Evolutionary conservation across 371 early-diverging fungal genomes (phyloP).

Genomic region (Lichtheimia corymbifera): DNA sequence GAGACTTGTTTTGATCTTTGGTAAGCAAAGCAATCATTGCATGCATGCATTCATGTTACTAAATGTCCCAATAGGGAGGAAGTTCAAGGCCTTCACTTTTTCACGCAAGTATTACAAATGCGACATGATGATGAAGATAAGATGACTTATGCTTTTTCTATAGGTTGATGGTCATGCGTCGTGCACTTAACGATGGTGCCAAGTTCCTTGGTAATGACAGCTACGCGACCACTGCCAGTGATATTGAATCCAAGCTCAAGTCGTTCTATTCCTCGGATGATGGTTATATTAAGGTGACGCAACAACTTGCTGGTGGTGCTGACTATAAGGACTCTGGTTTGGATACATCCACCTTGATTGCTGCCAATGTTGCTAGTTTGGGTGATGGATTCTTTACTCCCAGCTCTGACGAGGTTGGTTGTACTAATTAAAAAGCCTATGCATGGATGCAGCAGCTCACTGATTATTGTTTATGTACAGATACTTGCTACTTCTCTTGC

Average conservation of each 20-base stretch:
- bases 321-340: slow-evolving; percentile 41
- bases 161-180: slow-evolving; percentile 56
- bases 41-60: background rate
- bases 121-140: too few relatives aligned
- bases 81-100: slow-evolving; percentile 61
- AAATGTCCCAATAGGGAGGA: slow-evolving; percentile 59
- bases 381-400: slow-evolving; percentile 41
- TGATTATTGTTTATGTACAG: slow-evolving; percentile 8
- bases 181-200: slow-evolving; percentile 38
- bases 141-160: background rate
- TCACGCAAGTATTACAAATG: slow-evolving; percentile 42
- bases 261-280: slow-evolving; percentile 43
- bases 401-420: slow-evolving; percentile 36
- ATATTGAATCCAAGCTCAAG: slow-evolving; percentile 36
- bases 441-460: background rate
- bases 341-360: slow-evolving; percentile 68
- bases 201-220: slow-evolving; percentile 9
- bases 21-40: slow-evolving; percentile 18
- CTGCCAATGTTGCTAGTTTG: slow-evolving; percentile 50
- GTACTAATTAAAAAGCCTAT: background rate
- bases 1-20: slow-evolving; percentile 54
- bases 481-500: slow-evolving; percentile 54
- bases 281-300: slow-evolving; percentile 43
- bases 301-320: slow-evolving; percentile 35
- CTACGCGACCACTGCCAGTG: slow-evolving; percentile 13